Evolutionary conservation across 169 alveolate genomes (phyloP).

Genomic region (Besnoitia besnoiti): DNA sequence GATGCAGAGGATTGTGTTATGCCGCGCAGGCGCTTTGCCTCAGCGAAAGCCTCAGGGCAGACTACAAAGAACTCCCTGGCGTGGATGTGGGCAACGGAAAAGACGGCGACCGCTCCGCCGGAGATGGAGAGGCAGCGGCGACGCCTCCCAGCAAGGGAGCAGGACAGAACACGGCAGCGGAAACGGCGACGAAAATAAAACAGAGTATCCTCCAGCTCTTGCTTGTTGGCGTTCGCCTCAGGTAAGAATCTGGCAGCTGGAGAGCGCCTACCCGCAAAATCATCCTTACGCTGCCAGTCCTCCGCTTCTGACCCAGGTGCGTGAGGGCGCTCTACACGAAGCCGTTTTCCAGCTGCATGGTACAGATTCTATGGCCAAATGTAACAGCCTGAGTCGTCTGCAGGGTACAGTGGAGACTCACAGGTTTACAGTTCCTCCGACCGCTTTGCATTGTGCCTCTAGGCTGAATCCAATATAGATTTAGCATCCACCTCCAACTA

Average conservation of each 20-base stretch:
- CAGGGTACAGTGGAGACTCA: no score
- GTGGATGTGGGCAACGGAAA: background rate
- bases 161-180: background rate
- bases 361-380: no score
- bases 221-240: constrained; percentile 8
- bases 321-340: no score
- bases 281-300: no score
- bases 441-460: no score
- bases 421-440: no score
- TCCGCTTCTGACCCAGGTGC: no score
- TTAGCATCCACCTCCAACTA: no score
- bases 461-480: no score
- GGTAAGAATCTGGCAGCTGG: background rate
- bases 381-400: no score
- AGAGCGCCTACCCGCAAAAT: background rate
- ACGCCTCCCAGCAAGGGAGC: background rate
- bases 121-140: background rate
- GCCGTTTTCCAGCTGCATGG: no score
- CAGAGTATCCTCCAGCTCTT: background rate
- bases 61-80: constrained; percentile 37
- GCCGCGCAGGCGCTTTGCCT: background rate
- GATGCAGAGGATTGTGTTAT: no score
- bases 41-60: background rate
- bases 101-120: background rate
- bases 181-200: background rate